These are phyloP conservation scores for Apophysomyces elegans DNA, from an alignment of 371 early-diverging fungal species.

Conservation along the genomic window DNA sequence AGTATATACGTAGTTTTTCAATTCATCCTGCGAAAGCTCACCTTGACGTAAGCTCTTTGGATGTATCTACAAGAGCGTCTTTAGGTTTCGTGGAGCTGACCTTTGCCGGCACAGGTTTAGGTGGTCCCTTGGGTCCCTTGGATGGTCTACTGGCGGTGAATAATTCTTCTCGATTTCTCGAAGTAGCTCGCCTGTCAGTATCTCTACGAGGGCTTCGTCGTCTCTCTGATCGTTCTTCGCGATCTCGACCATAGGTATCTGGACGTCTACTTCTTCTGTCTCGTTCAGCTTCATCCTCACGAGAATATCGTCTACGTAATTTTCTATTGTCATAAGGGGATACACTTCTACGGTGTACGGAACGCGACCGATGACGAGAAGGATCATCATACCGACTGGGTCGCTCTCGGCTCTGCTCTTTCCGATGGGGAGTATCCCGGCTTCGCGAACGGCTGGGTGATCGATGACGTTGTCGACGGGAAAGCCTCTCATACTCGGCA, in stretches of 20 bases:
- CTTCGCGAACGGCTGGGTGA: slow-evolving; percentile 19
- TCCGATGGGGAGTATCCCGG: slow-evolving; percentile 1
- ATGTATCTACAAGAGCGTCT: background rate
- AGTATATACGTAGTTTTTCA: background rate
- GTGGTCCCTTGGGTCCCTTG: background rate
- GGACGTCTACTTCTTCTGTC: slow-evolving; percentile 12
- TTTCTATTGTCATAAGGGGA: slow-evolving; percentile 17
- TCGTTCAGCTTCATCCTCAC: slow-evolving; percentile 14
- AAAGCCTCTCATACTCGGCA: slow-evolving; percentile 47
- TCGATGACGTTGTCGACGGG: slow-evolving; percentile 14
- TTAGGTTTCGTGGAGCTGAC: background rate
- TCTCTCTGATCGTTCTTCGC: slow-evolving; percentile 7
- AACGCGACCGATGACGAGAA: slow-evolving; percentile 14
- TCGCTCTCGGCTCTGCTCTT: background rate
- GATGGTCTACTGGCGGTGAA: slow-evolving; percentile 1
- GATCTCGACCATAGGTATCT: background rate
- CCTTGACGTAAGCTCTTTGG: background rate
- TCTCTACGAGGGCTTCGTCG: slow-evolving; percentile 12
- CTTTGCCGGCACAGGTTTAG: background rate
- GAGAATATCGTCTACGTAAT: slow-evolving; percentile 7
- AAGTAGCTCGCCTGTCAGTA: background rate
- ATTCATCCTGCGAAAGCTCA: background rate
- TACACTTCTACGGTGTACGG: slow-evolving; percentile 14
- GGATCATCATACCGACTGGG: slow-evolving; percentile 5
- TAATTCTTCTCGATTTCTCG: slow-evolving; percentile 5